These are phyloP conservation scores for Phyllosticta paracitricarpa DNA, from an alignment of 2,329 filamentous ascomycete species.

Conservation along the genomic window DNA sequence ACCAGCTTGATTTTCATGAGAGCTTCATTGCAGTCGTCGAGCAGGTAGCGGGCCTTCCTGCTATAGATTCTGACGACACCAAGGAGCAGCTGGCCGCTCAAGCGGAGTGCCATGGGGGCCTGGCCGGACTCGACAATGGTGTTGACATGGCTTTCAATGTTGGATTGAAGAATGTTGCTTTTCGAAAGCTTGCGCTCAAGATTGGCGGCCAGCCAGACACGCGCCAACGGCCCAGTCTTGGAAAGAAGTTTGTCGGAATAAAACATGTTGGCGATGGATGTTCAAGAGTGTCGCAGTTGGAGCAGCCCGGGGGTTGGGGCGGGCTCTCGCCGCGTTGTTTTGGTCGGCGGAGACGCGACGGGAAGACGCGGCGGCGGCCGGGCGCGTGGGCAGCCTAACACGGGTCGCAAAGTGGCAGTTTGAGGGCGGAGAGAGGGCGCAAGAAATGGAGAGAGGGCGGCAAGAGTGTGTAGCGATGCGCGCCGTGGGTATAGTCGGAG, in stretches of 20 bases:
- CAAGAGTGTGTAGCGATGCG: not conserved
- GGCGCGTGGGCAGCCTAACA: constrained; percentile 6
- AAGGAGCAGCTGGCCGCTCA: constrained; percentile 87
- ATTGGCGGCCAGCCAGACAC: constrained; percentile 97
- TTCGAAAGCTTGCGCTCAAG: constrained; percentile 97
- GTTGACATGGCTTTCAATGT: constrained; percentile 88
- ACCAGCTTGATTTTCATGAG: constrained; percentile 99
- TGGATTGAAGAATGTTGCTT: constrained; percentile 87
- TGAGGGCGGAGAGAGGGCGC: not conserved
- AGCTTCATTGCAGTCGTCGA: constrained; percentile 96
- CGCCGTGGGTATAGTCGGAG: not conserved
- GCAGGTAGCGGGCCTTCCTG: constrained; percentile 87
- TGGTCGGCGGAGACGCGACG: constrained; percentile 6
- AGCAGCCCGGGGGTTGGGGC: constrained; percentile 1
- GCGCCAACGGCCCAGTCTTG: constrained; percentile 93
- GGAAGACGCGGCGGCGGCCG: constrained; percentile 2
- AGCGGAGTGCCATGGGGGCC: constrained; percentile 85
- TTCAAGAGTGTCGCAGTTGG: not conserved
- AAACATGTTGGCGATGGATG: constrained; percentile 59
- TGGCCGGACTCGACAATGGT: constrained; percentile 89
- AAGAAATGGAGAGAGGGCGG: not conserved
- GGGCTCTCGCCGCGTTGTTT: constrained; percentile 9
- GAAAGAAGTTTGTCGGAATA: constrained; percentile 93
- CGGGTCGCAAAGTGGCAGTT: not conserved
- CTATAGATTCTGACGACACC: constrained; percentile 97